Evolutionary conservation across 2,329 filamentous ascomycete genomes (phyloP), one percentile per base, ranked within the genome.

Genomic region (Colletotrichum sp.): DNA sequence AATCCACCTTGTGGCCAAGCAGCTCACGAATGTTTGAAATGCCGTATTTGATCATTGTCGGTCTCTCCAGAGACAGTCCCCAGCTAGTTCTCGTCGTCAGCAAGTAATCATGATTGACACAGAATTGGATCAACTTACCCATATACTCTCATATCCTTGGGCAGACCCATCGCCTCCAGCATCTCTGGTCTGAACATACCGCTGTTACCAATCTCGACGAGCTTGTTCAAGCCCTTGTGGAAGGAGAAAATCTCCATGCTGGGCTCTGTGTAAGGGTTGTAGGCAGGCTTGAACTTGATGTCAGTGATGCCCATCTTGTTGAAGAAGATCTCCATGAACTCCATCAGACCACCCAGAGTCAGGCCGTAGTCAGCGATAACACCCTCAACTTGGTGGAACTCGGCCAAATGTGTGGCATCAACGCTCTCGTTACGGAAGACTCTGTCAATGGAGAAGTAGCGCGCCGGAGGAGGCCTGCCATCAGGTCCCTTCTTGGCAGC

Each of bases 111-210:
- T 34, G 7, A 27, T n/a, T 4, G 19, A 8, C 11, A 3, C 13
- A 36, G 22, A 39, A 19, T 68, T 59, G 32, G 15, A 39, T 25
- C n/a, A 15, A 60, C 30, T 68, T 39, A 69, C 91, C 97, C 97
- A 83, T 98, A 98, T 12, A 98, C 96, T 78, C 94, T 90, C 92
- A 98, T 92, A 82, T 98, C 94, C 86, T 93, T 95, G 28, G 96
- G 96, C 82, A 98, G 86, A 39, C 96, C 96, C 96, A 98, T 98
- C 7, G 96, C 90, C 86, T 98, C 94, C 82, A 98, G 86, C 96
- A 98, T 98, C 87, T 99, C 97, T 3, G 97, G 96, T 79, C 97
- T 91, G 92, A 99, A 99, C 96, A 99, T 98, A 78, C 97, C 97
- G 80, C 94, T 96, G 88, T 99, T 98, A 76, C 97, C 97, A 83